phyloP scores from a whole-genome alignment of 495 filamentous ascomycete species.

The Pseudomonodictys pantanalensis region DNA sequence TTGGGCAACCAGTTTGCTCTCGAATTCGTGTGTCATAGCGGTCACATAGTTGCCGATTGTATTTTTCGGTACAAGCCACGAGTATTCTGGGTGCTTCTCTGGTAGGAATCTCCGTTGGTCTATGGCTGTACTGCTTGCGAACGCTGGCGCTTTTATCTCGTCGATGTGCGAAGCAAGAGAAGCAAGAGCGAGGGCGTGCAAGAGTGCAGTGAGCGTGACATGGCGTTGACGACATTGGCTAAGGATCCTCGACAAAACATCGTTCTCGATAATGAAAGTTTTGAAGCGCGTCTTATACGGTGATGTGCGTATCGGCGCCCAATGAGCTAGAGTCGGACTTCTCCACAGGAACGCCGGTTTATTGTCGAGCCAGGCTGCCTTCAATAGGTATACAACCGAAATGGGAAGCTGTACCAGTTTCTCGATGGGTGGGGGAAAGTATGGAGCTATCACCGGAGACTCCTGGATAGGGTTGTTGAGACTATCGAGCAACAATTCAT shows the following conservation, averaged over 20 bases:
- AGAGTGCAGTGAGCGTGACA: conserved; percentile 11
- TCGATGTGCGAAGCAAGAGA: conserved; percentile 9
- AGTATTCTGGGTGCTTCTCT: background rate
- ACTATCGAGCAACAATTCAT: conserved; percentile 8
- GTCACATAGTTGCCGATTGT: conserved; percentile 12
- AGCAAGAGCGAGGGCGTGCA: conserved; percentile 11
- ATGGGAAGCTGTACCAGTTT: conserved; percentile 9
- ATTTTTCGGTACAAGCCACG: conserved; percentile 1
- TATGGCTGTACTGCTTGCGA: conserved; percentile 7
- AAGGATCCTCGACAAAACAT: conserved; percentile 4
- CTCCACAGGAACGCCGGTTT: conserved; percentile 4
- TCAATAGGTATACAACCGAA: background rate
- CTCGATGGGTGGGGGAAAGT: conserved; percentile 13
- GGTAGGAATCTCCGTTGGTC: conserved; percentile 11
- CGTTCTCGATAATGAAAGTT: conserved; percentile 7
- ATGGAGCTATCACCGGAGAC: conserved; percentile 1
- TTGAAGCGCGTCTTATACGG: conserved; percentile 15
- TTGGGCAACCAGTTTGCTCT: conserved; percentile 5
- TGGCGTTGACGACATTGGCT: conserved; percentile 8
- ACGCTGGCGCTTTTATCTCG: conserved; percentile 6
- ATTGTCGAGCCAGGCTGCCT: conserved; percentile 7
- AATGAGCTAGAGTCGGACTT: conserved; percentile 5
- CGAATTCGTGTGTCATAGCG: conserved; percentile 5
- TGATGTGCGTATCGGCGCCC: conserved; percentile 11
- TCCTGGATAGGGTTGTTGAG: conserved; percentile 5